Evolutionary conservation across 1,284 basidiomycete genomes (phyloP).

Genomic region (Gastroboletus turbinatus): DNA sequence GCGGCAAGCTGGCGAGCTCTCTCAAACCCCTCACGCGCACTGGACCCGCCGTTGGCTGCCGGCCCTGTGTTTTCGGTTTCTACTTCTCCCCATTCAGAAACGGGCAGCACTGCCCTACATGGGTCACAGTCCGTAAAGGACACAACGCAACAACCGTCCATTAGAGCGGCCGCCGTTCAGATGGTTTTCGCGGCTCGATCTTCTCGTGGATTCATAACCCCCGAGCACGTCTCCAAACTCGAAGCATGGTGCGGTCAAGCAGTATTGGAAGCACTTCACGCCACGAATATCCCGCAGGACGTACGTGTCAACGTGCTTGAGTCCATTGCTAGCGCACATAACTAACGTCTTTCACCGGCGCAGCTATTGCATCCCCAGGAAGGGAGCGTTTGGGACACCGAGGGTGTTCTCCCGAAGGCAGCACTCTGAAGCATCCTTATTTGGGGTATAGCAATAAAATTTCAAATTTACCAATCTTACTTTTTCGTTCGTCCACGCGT

Average conservation of each 20-base stretch:
- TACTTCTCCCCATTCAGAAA: conserved; percentile 14
- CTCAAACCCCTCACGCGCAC: conserved; percentile 20
- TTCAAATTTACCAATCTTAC: background rate
- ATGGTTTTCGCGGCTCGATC: conserved; percentile 83
- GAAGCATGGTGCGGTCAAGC: conserved; percentile 65
- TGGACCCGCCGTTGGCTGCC: conserved; percentile 44
- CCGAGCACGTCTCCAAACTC: conserved; percentile 59
- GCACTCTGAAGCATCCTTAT: conserved; percentile 9
- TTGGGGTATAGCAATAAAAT: conserved; percentile 1
- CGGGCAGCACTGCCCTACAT: conserved; percentile 32
- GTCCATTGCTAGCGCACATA: background rate
- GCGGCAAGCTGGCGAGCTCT: conserved; percentile 57
- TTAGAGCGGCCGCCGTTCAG: conserved; percentile 76
- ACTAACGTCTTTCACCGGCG: conserved; percentile 3
- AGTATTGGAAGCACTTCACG: conserved; percentile 48
- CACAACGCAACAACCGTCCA: conserved; percentile 39
- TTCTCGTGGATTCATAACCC: conserved; percentile 77
- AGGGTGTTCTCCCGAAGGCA: conserved; percentile 3
- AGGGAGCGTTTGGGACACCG: conserved; percentile 41
- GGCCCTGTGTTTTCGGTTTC: conserved; percentile 41
- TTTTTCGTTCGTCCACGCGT: background rate
- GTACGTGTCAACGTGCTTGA: conserved; percentile 37
- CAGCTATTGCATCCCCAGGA: conserved; percentile 39
- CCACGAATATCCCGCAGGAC: conserved; percentile 38
- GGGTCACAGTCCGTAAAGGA: conserved; percentile 29